Evolutionary conservation across 352 stramenopile genomes (phyloP).

Genomic region (Globisporangium cylindrosporum): DNA sequence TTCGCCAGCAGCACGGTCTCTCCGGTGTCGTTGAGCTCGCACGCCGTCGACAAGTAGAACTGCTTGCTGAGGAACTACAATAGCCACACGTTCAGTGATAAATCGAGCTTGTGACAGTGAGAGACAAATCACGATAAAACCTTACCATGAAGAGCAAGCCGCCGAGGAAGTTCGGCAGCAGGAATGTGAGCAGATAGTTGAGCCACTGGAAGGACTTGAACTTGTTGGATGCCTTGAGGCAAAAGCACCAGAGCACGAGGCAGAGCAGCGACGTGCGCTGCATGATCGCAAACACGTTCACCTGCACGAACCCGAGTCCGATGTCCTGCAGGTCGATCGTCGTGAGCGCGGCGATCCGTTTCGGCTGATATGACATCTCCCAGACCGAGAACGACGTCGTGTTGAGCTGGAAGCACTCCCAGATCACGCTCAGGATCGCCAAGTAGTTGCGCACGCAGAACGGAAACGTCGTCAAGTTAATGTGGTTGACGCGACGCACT

Average conservation of each 20-base stretch:
- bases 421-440: constrained; percentile 31
- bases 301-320: constrained; percentile 21
- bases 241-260: constrained; percentile 32
- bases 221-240: constrained; percentile 42
- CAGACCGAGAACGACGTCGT: constrained; percentile 37
- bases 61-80: constrained; percentile 32
- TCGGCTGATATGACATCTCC: constrained; percentile 31
- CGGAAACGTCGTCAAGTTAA: constrained; percentile 32
- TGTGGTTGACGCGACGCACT: constrained; percentile 28
- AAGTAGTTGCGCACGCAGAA: constrained; percentile 40
- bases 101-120: too few relatives aligned
- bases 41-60: constrained; percentile 31
- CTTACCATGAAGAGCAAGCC: constrained; percentile 32
- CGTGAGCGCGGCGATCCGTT: constrained; percentile 26
- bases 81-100: background rate
- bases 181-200: constrained; percentile 37
- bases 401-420: constrained; percentile 38
- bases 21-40: constrained; percentile 10
- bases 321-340: constrained; percentile 31
- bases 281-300: constrained; percentile 27
- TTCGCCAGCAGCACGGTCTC: constrained; percentile 31
- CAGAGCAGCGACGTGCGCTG: constrained; percentile 23
- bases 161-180: constrained; percentile 29
- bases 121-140: too few relatives aligned
- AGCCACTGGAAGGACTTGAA: constrained; percentile 35